Evolutionary conservation across 2,329 filamentous ascomycete genomes (phyloP).

Genomic region (Colletotrichum lini): DNA sequence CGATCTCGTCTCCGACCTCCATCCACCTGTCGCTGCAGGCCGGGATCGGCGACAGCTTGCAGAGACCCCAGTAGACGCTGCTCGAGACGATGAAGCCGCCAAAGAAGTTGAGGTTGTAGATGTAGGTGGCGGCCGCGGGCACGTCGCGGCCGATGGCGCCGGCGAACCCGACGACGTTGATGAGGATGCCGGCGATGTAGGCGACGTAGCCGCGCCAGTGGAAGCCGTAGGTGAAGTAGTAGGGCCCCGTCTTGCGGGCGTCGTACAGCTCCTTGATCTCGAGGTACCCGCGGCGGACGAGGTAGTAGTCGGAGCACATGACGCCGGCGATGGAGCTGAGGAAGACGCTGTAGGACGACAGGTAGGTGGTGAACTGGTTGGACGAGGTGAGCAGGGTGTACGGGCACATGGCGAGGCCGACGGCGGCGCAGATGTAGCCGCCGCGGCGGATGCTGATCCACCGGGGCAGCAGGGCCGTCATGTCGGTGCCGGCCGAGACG

Average conservation of each 20-base stretch:
- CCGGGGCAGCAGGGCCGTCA: constrained; percentile 84
- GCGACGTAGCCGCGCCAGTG: constrained; percentile 88
- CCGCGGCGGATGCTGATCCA: constrained; percentile 89
- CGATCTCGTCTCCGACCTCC: constrained; percentile 78
- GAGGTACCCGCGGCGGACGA: constrained; percentile 86
- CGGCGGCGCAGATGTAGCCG: constrained; percentile 84
- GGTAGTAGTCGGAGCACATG: constrained; percentile 89
- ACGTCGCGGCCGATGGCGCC: constrained; percentile 81
- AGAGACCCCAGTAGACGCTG: constrained; percentile 78
- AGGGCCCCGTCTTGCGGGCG: constrained; percentile 75
- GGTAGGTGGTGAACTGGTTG: constrained; percentile 92
- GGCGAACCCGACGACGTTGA: constrained; percentile 93
- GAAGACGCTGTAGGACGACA: constrained; percentile 94
- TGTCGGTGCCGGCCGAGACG: constrained; percentile 85
- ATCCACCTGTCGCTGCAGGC: constrained; percentile 83
- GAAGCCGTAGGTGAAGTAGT: constrained; percentile 81
- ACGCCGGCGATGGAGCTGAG: constrained; percentile 95
- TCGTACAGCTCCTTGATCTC: constrained; percentile 86
- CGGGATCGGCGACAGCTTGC: constrained; percentile 78
- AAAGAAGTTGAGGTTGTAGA: constrained; percentile 95
- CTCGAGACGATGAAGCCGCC: constrained; percentile 82
- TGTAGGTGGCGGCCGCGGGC: constrained; percentile 83
- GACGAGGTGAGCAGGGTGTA: constrained; percentile 82
- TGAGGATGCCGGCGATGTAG: constrained; percentile 85
- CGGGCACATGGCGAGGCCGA: constrained; percentile 89